These are phyloP conservation scores for Biscogniauxia sp. DNA, from an alignment of 2,329 filamentous ascomycete genomes.

Conservation along the genomic window DNA sequence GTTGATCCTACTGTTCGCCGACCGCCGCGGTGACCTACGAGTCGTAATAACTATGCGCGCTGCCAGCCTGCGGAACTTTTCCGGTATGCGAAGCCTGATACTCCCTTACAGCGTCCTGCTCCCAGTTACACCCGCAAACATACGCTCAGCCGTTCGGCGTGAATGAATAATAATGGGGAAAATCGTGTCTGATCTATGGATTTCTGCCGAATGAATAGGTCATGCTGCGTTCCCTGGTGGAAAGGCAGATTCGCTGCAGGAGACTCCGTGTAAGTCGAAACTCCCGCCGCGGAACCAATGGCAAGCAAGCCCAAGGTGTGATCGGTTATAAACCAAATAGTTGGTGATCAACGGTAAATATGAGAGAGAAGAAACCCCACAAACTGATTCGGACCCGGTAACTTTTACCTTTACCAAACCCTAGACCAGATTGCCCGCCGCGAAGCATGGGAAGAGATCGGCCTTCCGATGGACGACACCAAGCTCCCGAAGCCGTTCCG, in stretches of 20 bases:
- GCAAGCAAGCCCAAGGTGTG: no score
- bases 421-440: slow-evolving; percentile 78
- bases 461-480: slow-evolving; percentile 69
- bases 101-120: not conserved
- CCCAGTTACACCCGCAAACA: not conserved
- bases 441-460: slow-evolving; percentile 92
- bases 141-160: slow-evolving; percentile 2
- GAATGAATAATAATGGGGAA: not conserved
- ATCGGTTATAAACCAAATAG: no score
- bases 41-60: slow-evolving; percentile 69
- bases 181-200: not conserved
- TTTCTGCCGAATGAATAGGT: slow-evolving; percentile 35
- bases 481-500: slow-evolving; percentile 73
- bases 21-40: slow-evolving; percentile 73
- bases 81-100: slow-evolving; percentile 42
- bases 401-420: no score
- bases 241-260: slow-evolving; percentile 57
- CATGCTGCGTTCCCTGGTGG: slow-evolving; percentile 86
- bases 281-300: not conserved
- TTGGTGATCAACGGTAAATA: not conserved
- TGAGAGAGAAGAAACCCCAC: not conserved
- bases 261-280: slow-evolving; percentile 57
- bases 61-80: slow-evolving; percentile 62
- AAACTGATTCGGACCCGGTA: not conserved
- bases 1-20: slow-evolving; percentile 82